Percentiles rank a stretch among this genome's conserved stretches.
phyloP scores from a whole-genome alignment of 257 asterid genomes.

The Gardenia jasminoides region DNA sequence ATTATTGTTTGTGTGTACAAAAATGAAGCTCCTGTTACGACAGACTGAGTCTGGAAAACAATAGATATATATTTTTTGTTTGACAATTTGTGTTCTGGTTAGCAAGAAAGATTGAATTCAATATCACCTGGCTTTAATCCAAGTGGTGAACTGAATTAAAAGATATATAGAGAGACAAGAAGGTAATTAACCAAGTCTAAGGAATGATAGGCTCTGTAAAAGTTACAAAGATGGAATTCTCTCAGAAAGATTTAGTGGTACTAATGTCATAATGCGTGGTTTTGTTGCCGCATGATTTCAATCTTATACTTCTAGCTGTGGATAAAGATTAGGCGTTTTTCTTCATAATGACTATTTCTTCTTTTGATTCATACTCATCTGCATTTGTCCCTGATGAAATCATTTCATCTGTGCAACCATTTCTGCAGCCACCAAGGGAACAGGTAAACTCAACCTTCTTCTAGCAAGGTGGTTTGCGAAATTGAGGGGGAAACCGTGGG shows the following conservation, averaged over 20 bases:
- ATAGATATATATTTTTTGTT: background rate
- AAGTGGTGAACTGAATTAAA: background rate
- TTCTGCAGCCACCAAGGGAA: slow-evolving; percentile 46
- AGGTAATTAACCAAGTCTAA: background rate
- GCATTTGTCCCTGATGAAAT: background rate
- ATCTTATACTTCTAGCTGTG: background rate
- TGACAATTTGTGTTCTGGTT: background rate
- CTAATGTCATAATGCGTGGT: background rate
- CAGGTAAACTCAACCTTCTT: slow-evolving; percentile 45
- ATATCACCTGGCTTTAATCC: background rate
- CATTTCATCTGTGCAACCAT: background rate
- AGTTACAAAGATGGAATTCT: background rate
- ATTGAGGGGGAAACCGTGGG: slow-evolving; percentile 55
- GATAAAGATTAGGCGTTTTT: background rate
- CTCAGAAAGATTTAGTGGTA: background rate
- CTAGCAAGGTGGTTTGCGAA: slow-evolving; percentile 58
- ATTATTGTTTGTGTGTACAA: background rate
- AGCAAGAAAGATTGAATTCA: background rate
- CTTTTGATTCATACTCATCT: background rate
- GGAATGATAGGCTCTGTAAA: background rate
- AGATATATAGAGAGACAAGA: background rate
- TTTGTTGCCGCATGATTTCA: background rate
- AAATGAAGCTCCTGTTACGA: background rate
- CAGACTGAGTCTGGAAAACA: background rate
- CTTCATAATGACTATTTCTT: background rate